A percentile compares a stretch with the other conserved stretches of the same genome.
phyloP scores from a whole-genome alignment of 495 filamentous ascomycete species.

The Penicilliopsis zonata region DNA sequence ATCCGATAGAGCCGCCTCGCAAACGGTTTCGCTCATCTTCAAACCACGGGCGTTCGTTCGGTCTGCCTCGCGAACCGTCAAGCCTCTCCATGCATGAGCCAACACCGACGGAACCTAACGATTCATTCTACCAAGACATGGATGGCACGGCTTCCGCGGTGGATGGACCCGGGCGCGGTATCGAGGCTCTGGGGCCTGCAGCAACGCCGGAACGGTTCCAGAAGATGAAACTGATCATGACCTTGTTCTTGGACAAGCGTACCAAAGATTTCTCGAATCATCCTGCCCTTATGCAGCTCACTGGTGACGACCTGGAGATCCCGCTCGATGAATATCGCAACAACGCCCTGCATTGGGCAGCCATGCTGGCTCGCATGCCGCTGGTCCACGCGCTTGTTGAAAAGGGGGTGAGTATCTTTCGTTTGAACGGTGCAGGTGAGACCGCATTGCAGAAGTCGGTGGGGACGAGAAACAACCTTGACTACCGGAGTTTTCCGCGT shows the following conservation, averaged over 20 bases:
- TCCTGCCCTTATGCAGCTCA: slow-evolving; percentile 54
- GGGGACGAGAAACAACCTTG: slow-evolving; percentile 80
- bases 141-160: slow-evolving; percentile 37
- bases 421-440: slow-evolving; percentile 79
- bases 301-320: slow-evolving; percentile 74
- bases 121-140: slow-evolving; percentile 64
- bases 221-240: slow-evolving; percentile 70
- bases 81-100: slow-evolving; percentile 30
- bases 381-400: slow-evolving; percentile 68
- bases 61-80: slow-evolving; percentile 24
- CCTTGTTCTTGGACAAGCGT: slow-evolving; percentile 68
- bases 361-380: slow-evolving; percentile 75
- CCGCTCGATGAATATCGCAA: slow-evolving; percentile 80
- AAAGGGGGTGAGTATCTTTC: slow-evolving; percentile 72
- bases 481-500: slow-evolving; percentile 70
- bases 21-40: slow-evolving; percentile 59
- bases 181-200: slow-evolving; percentile 60
- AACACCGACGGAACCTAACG: slow-evolving; percentile 81
- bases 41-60: slow-evolving; percentile 31
- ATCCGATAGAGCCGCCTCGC: slow-evolving; percentile 65
- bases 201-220: slow-evolving; percentile 52
- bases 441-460: slow-evolving; percentile 84
- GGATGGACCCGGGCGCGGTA: slow-evolving; percentile 42
- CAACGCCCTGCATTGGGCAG: slow-evolving; percentile 94
- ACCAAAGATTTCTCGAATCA: slow-evolving; percentile 53